Conservation (phyloP, 2,329 filamentous ascomycete genomes). For the Lasiodiplodia gonubiensis region DNA sequence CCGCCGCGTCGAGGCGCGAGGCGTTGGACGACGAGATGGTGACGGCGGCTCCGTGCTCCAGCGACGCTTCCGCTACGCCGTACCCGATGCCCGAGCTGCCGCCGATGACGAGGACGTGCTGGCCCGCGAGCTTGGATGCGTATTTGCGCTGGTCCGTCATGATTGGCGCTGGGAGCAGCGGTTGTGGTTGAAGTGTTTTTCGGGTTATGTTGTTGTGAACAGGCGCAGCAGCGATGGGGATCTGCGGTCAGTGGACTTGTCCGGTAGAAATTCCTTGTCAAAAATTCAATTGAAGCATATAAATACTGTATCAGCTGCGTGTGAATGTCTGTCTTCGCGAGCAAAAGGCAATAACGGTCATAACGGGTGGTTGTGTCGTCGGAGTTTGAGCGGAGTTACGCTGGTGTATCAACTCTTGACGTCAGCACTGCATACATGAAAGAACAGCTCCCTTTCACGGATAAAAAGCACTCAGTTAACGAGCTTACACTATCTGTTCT, state of each 20-base stretch:
- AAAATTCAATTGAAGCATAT: neutral
- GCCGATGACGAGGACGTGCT: conserved; percentile 65
- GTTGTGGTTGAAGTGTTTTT: neutral
- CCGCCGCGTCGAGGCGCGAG: conserved; percentile 54
- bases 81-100: conserved; percentile 69
- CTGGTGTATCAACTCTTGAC: neutral
- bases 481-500: neutral
- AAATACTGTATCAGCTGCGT: neutral
- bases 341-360: neutral
- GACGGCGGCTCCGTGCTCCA: conserved; percentile 63
- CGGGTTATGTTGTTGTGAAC: neutral
- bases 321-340: neutral
- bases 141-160: conserved; percentile 54
- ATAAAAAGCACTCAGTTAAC: neutral
- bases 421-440: neutral
- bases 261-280: neutral
- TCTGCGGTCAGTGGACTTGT: conserved; percentile 3
- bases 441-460: too few species aligned
- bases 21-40: conserved; percentile 65
- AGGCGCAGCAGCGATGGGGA: neutral
- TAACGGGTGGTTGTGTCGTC: neutral
- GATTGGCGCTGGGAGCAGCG: conserved; percentile 16
- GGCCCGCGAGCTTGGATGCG: conserved; percentile 54
- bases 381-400: neutral
- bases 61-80: conserved; percentile 62